These are phyloP conservation scores for Cavenderia fasciculata DNA, from an alignment of 78 protist species.

Conservation along the genomic window DNA sequence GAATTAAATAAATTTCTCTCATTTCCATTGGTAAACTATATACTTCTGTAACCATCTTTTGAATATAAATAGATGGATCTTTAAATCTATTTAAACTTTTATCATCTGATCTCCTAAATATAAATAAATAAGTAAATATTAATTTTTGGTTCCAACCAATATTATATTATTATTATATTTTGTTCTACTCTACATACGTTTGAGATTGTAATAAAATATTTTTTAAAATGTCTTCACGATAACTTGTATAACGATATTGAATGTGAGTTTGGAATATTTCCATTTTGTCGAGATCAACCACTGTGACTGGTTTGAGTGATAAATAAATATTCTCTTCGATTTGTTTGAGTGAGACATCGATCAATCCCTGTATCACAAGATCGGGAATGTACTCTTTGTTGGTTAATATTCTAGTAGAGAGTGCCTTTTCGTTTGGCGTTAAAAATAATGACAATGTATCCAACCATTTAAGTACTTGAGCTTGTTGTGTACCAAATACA, in stretches of 20 bases:
- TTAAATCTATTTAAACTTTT: constrained; percentile 11
- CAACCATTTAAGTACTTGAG: constrained; percentile 25
- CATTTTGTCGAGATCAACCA: constrained; percentile 32
- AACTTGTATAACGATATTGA: neutral
- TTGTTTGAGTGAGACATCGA: constrained; percentile 20
- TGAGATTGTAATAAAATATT: neutral
- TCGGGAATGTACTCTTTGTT: constrained; percentile 32
- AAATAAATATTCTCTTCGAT: constrained; percentile 29
- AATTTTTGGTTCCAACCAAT: neutral
- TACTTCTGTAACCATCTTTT: constrained; percentile 30
- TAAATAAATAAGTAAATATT: too few relatives aligned
- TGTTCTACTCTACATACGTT: neutral
- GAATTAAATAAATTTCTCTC: constrained; percentile 33
- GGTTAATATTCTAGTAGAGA: constrained; percentile 13
- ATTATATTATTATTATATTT: neutral
- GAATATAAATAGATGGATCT: neutral
- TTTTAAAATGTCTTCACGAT: neutral
- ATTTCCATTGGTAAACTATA: constrained; percentile 24
- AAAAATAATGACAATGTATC: constrained; percentile 53
- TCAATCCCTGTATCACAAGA: constrained; percentile 49
- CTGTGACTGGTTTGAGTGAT: constrained; percentile 50
- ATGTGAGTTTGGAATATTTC: constrained; percentile 22
- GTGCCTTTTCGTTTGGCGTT: constrained; percentile 37
- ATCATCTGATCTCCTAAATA: too few relatives aligned
- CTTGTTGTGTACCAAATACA: constrained; percentile 36